Base-by-base conservation (phyloP, 495 filamentous ascomycete genomes). In the Xanthoparmelia taractica region DNA sequence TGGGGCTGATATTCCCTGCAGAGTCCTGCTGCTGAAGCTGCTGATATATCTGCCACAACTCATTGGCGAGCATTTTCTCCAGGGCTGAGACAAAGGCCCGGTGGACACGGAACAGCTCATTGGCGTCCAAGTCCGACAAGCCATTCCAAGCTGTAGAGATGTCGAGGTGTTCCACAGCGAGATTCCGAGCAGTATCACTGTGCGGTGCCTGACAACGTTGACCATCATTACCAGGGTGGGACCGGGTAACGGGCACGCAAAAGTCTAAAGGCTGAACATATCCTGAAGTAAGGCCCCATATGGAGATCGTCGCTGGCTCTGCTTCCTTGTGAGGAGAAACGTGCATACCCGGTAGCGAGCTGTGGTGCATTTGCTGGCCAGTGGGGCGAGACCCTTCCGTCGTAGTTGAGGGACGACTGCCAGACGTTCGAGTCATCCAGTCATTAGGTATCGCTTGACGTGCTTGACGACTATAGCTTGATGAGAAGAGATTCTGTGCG, bases 131-230 rank as follows among this genome's bases (percentile, higher is more conserved):
- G 45, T 63, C 36, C 23, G 60, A 48, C 7, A 71, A 57, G 34
- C 66, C 66, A 25, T 65, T 68, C 68, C 68, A 70, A 29, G 52
- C 60, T 37, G 68, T 71, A 29, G 57, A 59, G 12, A 64, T 50
- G 27, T 64, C 55, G 25, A 71, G 29, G 25, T 63, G 63, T 37
- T 70, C 64, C 29, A 66, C 37, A 59, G n/a, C 57, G 25, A 38
- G 40, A 47, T n/a, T 55, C 8, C 47, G 11, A n/a, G 60, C 41
- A 23, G 57, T n/a, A 18, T 59, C 17, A 43, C 31, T 23, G 37
- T 41, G 57, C 37, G 27, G 25, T 29, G 37, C 4, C 50, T 62
- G 17, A n/a, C 25, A 29, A 63, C 55, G 47, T 56, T 56, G 47
- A 47, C 55, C 29, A n/a, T 47, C 37, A 37, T 60, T 15, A 52